These are phyloP conservation scores for Cryphonectria carpinicola DNA, from an alignment of 2,329 filamentous ascomycete species.

Conservation along the genomic window DNA sequence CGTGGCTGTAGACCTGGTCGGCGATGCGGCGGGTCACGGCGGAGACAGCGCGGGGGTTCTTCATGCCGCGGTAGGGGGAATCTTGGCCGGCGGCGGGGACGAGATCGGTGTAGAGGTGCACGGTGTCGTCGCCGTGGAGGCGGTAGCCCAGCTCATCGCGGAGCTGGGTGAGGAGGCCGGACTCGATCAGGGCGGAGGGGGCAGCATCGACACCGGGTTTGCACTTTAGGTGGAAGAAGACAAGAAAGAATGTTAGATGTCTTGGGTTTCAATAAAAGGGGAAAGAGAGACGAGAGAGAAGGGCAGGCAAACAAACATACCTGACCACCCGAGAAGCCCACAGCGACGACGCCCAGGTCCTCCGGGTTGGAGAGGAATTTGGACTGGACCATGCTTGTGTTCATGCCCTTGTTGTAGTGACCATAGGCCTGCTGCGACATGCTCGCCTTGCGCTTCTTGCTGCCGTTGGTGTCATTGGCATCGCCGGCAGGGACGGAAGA, in stretches of 20 bases:
- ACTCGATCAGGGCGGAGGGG: constrained; percentile 84
- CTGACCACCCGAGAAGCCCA: constrained; percentile 96
- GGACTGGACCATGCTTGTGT: constrained; percentile 58
- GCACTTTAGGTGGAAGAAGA: constrained; percentile 57
- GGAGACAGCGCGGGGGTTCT: constrained; percentile 85
- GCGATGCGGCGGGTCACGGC: constrained; percentile 81
- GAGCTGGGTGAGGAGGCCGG: constrained; percentile 83
- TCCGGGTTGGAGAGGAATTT: constrained; percentile 81
- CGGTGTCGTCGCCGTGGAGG: constrained; percentile 78
- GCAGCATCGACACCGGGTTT: constrained; percentile 92
- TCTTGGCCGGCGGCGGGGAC: constrained; percentile 64
- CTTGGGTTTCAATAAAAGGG: not conserved
- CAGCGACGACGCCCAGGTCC: constrained; percentile 88
- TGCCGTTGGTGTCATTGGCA: constrained; percentile 8
- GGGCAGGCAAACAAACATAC: constrained; percentile 53
- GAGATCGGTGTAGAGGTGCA: constrained; percentile 81
- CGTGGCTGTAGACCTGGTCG: constrained; percentile 85
- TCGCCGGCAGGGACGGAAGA: not conserved
- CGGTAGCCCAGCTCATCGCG: constrained; percentile 85
- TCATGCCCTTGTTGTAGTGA: constrained; percentile 43
- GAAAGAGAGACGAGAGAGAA: not conserved
- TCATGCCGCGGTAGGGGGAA: constrained; percentile 88
- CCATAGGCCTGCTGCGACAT: constrained; percentile 24
- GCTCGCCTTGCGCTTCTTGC: constrained; percentile 27
- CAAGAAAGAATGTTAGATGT: not conserved